These are phyloP conservation scores for Puccinia polysora DNA, from an alignment of 1,284 basidiomycete species.

Conservation along the genomic window DNA sequence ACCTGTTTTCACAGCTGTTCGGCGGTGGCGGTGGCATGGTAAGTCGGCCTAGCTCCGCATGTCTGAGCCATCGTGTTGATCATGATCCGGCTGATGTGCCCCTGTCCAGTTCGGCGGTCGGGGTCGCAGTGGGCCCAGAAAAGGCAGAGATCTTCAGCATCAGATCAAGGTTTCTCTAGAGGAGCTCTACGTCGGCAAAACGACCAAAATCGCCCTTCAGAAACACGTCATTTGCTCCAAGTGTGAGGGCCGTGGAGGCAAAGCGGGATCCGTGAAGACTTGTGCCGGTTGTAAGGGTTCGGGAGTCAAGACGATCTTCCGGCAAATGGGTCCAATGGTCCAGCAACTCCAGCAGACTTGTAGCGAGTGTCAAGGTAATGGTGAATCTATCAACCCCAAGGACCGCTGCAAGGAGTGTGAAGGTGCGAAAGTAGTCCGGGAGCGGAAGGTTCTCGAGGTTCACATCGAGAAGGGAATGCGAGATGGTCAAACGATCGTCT, in stretches of 20 bases:
- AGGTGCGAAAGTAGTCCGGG: conserved; percentile 89
- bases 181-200: conserved; percentile 97
- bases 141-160: conserved; percentile 97
- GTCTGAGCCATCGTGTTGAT: background rate
- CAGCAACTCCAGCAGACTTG: conserved; percentile 97
- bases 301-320: conserved; percentile 82
- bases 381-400: conserved; percentile 89
- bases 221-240: conserved; percentile 89
- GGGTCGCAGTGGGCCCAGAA: conserved; percentile 75
- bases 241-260: conserved; percentile 94
- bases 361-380: conserved; percentile 83
- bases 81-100: conserved; percentile 28
- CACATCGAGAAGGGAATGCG: conserved; percentile 99
- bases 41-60: background rate
- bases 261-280: conserved; percentile 83
- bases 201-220: conserved; percentile 92
- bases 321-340: conserved; percentile 99
- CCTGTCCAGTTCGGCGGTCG: conserved; percentile 58
- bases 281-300: conserved; percentile 81
- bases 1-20: conserved; percentile 96
- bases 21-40: conserved; percentile 63
- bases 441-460: conserved; percentile 97
- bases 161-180: conserved; percentile 92
- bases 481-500: conserved; percentile 90
- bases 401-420: conserved; percentile 90